Evolutionary conservation across 371 early-diverging fungal genomes (phyloP).

Genomic region (Mortierella sp.): DNA sequence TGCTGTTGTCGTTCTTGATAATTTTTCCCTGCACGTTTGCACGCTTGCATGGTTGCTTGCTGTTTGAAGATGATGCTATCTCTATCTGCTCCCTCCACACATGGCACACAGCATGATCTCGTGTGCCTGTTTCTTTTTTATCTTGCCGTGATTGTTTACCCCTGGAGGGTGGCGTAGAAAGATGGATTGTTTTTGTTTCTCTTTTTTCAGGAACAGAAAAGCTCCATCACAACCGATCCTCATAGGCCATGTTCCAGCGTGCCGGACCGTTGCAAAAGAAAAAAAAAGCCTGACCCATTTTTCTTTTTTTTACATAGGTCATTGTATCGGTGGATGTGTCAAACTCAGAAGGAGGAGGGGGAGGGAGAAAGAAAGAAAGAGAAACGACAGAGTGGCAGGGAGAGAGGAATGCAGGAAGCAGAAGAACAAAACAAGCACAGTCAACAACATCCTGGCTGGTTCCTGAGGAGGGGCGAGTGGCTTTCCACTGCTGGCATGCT

Average conservation of each 20-base stretch:
- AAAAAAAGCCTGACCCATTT: neutral
- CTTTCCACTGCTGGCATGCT: neutral
- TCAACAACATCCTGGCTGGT: neutral
- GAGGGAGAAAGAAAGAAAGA: neutral
- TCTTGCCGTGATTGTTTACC: neutral
- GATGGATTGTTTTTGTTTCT: neutral
- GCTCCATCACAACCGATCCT: neutral
- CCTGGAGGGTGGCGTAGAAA: neutral
- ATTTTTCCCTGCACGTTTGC: too few species aligned
- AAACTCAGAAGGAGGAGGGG: neutral
- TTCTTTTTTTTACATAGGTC: neutral
- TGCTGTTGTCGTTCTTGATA: too few species aligned
- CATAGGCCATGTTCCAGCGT: slow-evolving; percentile 10
- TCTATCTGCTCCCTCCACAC: too few species aligned
- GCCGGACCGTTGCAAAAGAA: too few species aligned
- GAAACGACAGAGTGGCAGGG: neutral
- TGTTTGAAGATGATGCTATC: too few species aligned
- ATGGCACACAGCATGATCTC: neutral
- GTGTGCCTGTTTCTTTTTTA: neutral
- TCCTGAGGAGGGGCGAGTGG: neutral
- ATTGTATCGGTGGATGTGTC: neutral
- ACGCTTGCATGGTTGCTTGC: too few species aligned
- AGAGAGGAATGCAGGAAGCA: neutral
- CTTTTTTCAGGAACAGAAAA: neutral
- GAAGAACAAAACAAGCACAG: neutral